Evolutionary conservation across 2,329 filamentous ascomycete species (phyloP), one percentile per base, ranked within the genome.

Genomic region (Atkinsonella hypoxylon): DNA sequence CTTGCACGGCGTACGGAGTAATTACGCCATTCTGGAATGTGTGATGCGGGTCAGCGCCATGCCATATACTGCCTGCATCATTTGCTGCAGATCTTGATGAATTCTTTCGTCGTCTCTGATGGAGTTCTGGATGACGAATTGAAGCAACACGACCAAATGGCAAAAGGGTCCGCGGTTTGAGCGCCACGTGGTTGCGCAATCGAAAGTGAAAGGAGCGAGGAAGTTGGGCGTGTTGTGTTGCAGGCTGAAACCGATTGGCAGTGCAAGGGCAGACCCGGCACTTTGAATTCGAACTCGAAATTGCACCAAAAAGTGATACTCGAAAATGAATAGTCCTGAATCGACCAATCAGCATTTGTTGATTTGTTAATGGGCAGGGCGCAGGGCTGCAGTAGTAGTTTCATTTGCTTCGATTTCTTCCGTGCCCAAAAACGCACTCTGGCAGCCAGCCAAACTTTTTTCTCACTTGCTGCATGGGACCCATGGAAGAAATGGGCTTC

Each of bases 401-500:
- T 31, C 42, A 20, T 18, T 18, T 44, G 42, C 26, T n/a, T 12
- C 17, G 9, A 18, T 38, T 17, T 38, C 31, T 18, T 34, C 13
- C 5, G 45, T 31, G 11, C 31, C 15, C 22, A 15, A 12, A 12
- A 12, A 15, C 1, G 9, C 20, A 9, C 31, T 22, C 11, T 7
- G 1, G 20, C 44, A 32, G 10, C 6, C 13, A 20, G 5, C 18
- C 39, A 3, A 26, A 4, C 34, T 18, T 32, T 32, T 46, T 36
- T 15, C n/a, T 20, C 22, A 30, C n/a, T 18, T 31, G 44, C 11
- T 44, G 6, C 45, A 47, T 39, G 32, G 20, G 26, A 39, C 34
- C 45, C n/a, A 8, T 39, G 47, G 47, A 44, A 49, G 44, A 44
- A 49, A 36, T 41, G 31, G 36, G 32, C 38, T 47, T 41, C 40